phyloP scores from a whole-genome alignment of 148 eudicot species.

The Beta vulgaris region DNA sequence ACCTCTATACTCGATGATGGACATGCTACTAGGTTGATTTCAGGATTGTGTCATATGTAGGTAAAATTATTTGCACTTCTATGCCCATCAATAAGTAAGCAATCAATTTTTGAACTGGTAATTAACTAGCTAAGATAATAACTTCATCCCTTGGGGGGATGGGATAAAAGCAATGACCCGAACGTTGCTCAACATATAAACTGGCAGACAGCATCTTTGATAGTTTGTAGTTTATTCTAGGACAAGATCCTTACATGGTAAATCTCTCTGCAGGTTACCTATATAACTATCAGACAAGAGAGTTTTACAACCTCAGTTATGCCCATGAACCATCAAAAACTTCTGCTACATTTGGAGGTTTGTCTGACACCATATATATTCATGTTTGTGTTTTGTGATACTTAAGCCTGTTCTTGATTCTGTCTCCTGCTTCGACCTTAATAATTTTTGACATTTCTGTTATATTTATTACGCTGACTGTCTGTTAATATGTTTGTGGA shows the following conservation, averaged over 20 bases:
- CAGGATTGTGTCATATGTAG: background rate
- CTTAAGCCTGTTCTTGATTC: background rate
- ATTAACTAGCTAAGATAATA: no score
- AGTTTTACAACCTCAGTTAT: slow-evolving; percentile 84
- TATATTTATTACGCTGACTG: background rate
- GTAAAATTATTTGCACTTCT: background rate
- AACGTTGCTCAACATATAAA: background rate
- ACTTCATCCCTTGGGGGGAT: background rate
- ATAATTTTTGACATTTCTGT: background rate
- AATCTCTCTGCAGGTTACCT: slow-evolving; percentile 68
- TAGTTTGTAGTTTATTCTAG: background rate
- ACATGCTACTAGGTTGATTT: background rate
- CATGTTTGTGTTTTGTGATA: slow-evolving; percentile 6
- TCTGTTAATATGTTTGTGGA: background rate
- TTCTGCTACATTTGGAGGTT: slow-evolving; percentile 87
- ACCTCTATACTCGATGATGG: background rate
- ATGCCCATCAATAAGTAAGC: background rate
- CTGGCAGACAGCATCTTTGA: background rate
- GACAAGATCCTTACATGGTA: slow-evolving; percentile 7
- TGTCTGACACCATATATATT: slow-evolving; percentile 22
- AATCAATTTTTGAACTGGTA: background rate
- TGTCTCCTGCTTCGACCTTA: background rate
- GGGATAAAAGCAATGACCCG: background rate
- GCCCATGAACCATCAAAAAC: slow-evolving; percentile 85
- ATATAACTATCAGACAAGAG: slow-evolving; percentile 88